Conservation (phyloP, 2,329 filamentous ascomycete genomes). For the Epichloe elymi region DNA sequence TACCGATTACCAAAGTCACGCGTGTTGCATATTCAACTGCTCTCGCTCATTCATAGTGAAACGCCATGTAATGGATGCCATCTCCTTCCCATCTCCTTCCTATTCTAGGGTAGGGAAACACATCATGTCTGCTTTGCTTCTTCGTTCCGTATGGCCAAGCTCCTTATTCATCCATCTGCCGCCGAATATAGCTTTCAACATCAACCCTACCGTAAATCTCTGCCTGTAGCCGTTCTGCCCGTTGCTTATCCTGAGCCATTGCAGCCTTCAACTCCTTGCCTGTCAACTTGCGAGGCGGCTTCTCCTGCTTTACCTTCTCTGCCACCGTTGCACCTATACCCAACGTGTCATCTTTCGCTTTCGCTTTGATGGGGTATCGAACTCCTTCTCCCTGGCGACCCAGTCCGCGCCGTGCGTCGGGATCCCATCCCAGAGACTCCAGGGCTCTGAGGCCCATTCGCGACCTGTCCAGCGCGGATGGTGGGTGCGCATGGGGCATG, state of each 20-base stretch:
- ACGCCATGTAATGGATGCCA: no score
- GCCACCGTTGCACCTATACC: slow-evolving; percentile 51
- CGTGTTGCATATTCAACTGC: no score
- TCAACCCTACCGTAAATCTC: slow-evolving; percentile 67
- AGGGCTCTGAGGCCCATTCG: slow-evolving; percentile 58
- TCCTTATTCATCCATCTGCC: slow-evolving; percentile 12
- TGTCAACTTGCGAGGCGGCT: slow-evolving; percentile 45
- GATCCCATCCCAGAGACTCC: slow-evolving; percentile 58
- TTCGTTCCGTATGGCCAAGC: no score
- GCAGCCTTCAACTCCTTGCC: slow-evolving; percentile 36
- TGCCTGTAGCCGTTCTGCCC: slow-evolving; percentile 48
- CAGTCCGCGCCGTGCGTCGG: slow-evolving; percentile 57
- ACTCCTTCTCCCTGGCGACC: slow-evolving; percentile 61
- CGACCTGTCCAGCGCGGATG: slow-evolving; percentile 55
- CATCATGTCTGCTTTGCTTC: background rate
- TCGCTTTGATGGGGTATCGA: slow-evolving; percentile 59
- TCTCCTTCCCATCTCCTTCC: no score
- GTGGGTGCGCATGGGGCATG: slow-evolving; percentile 55
- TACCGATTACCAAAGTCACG: no score
- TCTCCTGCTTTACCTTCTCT: slow-evolving; percentile 21
- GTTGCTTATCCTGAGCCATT: slow-evolving; percentile 38
- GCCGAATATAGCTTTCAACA: slow-evolving; percentile 58
- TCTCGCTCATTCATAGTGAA: no score
- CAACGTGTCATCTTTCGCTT: slow-evolving; percentile 58
- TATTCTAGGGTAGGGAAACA: background rate